Conservation (phyloP, 1,284 basidiomycete species). For the Leccinum laetum region DNA sequence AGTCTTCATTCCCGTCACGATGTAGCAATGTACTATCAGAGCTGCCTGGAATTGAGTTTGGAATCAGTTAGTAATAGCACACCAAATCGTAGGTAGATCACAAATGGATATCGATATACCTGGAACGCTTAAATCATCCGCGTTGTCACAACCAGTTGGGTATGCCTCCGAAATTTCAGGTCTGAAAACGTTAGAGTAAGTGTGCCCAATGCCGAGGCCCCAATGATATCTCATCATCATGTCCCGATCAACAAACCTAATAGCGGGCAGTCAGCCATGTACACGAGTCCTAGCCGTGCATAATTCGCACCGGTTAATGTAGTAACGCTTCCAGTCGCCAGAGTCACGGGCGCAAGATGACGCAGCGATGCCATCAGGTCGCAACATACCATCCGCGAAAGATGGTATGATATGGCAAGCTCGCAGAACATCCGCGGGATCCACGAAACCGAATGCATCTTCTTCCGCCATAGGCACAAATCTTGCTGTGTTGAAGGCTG, state of each 20-base stretch:
- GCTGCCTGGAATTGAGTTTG: no score
- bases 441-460: not conserved
- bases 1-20: no score
- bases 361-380: not conserved
- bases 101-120: not conserved
- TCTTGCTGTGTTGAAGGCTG: not conserved
- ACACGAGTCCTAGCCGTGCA: not conserved
- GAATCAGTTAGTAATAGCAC: not conserved
- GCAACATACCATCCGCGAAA: no score
- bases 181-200: not conserved
- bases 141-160: not conserved
- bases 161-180: not conserved
- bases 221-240: constrained; percentile 3
- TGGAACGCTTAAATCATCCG: not conserved
- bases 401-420: not conserved
- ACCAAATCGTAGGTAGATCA: constrained; percentile 1
- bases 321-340: not conserved
- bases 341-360: not conserved
- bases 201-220: not conserved
- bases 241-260: not conserved
- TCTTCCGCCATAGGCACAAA: not conserved
- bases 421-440: not conserved
- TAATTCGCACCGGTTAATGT: constrained; percentile 1
- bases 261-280: not conserved
- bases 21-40: no score